Evolutionary conservation across 805 yeast species (phyloP), one percentile per base, ranked within the genome.

Genomic region (Kuraishia borneana): DNA sequence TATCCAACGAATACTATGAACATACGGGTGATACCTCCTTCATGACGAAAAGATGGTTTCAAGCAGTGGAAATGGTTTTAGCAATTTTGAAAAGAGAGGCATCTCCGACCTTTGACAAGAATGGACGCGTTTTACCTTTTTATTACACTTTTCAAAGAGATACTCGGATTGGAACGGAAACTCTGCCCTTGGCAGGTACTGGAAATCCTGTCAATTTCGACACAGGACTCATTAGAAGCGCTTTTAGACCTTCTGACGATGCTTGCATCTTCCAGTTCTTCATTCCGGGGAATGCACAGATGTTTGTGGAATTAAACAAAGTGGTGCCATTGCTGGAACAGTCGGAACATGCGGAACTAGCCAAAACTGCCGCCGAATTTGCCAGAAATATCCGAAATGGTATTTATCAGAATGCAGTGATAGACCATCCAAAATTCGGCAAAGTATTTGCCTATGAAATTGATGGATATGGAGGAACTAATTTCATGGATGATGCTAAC

Each of bases 401-500:
- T 1, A 73, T 85, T 30, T 65, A 70, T 47, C 58, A 69, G 25
- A 63, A 70, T 53, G 95, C 83, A 0, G 67, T 78, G 2, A 63
- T 75, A n/a, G 57, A 73, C 3, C 92, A 85, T 51, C 76, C 80
- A 2, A 54, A 44, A 8, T 81, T 62, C 53, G 95, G 95, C 2
- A 63, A 68, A 39, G 95, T 85, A 4, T 83, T 73, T 45, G 95
- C 96, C 0, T 85, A 77, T 46, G 96, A 85, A 52, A 77, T 85
- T 14, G 96, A 87, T 52, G 95, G 95, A 0, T 85, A 68, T 49
- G 94, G 94, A 2, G 65, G 92, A 19, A 42, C 66, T 0, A 58
- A 71, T 18, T 63, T 76, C 41, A 85, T 85, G 94, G 95, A 85
- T 53, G 96, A 85, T 54, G 95, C 95, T 17, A 87, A 87, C 48